Evolutionary conservation across 1,284 basidiomycete species (phyloP), one percentile per base, ranked within the genome.

Genomic region (Xanthoconium separans): DNA sequence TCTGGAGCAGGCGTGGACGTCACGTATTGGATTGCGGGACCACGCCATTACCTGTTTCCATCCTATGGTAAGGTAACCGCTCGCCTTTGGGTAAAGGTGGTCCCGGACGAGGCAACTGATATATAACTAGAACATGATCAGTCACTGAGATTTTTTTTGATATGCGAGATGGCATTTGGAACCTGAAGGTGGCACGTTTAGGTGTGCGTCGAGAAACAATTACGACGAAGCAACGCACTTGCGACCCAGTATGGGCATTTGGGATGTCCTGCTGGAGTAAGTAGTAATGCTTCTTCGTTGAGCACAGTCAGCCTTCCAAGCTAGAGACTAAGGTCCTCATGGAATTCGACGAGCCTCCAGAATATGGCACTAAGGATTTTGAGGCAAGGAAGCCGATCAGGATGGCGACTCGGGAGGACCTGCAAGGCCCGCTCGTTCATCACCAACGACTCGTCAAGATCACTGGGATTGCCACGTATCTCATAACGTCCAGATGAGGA

Each of bases 91-190:
- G 89, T 18, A 93, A 70, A 15, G 80, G 66, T n/a, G n/a, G n/a
- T n/a, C 89, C 89, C 1, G 85, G 84, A 7, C 89, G 82, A 13
- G 82, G 85, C 62, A 88, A 79, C 65, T 91, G 89, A 68, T 84
- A 87, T 51, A 91, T 81, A 65, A 91, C 87, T 90, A 22, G 43
- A n/a, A 43, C 20, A 7, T 2, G 8, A 22, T 64, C 44, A 58
- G 37, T 22, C 20, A 33, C 10, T 0, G 31, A 24, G n/a, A n/a
- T n/a, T n/a, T n/a, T n/a, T n/a, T n/a, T n/a, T n/a, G n/a, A n/a
- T n/a, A n/a, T n/a, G 22, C 3, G 16, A 15, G 27, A 29, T 40
- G 15, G 12, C n/a, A 10, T 12, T 16, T 20, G 16, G 34, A 47
- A 39, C 11, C 46, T 47, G n/a, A n/a, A n/a, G n/a, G n/a, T n/a